phyloP scores from a whole-genome alignment of 2,329 filamentous ascomycete species.

The Sarocladium strictum region DNA sequence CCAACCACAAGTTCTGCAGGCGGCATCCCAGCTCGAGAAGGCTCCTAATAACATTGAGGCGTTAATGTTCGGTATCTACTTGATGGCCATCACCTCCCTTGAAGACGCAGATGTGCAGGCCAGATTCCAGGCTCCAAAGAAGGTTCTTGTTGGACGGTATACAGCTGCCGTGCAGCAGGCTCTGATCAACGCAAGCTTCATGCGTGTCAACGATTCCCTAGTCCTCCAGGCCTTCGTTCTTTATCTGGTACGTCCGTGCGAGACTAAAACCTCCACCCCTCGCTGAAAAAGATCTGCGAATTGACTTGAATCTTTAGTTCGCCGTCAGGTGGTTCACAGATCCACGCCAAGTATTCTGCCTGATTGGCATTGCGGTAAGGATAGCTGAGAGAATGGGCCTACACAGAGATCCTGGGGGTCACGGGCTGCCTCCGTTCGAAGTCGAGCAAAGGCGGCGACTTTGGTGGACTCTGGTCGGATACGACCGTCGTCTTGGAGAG shows the following conservation, averaged over 20 bases:
- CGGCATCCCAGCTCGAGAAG: conserved; percentile 47
- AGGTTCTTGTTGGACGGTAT: conserved; percentile 44
- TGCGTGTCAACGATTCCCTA: conserved; percentile 58
- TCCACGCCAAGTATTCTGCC: conserved; percentile 39
- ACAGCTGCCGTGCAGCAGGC: conserved; percentile 57
- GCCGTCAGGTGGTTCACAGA: conserved; percentile 52
- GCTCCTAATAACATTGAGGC: conserved; percentile 55
- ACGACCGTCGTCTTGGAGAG: conserved; percentile 64
- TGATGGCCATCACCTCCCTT: conserved; percentile 53
- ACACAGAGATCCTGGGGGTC: conserved; percentile 55
- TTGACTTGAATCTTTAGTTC: conserved; percentile 20
- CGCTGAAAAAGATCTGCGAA: neutral
- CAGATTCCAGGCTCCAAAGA: conserved; percentile 48
- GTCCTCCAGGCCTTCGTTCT: conserved; percentile 63
- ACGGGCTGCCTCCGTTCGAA: conserved; percentile 51
- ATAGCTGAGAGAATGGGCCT: conserved; percentile 64
- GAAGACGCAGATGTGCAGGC: conserved; percentile 48
- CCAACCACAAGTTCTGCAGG: conserved; percentile 59
- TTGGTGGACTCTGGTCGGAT: conserved; percentile 67
- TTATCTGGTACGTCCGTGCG: conserved; percentile 48
- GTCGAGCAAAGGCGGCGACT: conserved; percentile 64
- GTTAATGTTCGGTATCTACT: conserved; percentile 62
- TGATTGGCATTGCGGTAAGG: conserved; percentile 61
- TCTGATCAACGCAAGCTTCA: conserved; percentile 59
- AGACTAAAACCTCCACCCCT: neutral